phyloP scores from a whole-genome alignment of 2,329 filamentous ascomycete species.

The Claviceps pazoutovae region DNA sequence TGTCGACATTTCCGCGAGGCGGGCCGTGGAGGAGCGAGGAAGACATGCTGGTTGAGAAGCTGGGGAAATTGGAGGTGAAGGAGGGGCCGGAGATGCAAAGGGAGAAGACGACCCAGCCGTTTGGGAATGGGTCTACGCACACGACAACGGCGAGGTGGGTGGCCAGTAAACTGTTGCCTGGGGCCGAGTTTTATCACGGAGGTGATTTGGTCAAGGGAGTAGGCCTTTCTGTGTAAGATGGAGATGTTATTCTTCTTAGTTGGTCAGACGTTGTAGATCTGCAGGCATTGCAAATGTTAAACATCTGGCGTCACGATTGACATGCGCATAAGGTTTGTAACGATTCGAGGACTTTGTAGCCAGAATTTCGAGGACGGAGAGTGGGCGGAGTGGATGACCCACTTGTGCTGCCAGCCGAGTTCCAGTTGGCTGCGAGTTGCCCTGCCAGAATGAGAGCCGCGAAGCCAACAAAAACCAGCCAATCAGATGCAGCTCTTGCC shows the following conservation, averaged over 20 bases:
- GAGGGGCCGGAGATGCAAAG: constrained; percentile 18
- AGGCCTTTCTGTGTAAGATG: constrained; percentile 15
- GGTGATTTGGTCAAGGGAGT: constrained; percentile 36
- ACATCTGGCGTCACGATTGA: too few relatives aligned
- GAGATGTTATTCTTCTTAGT: neutral
- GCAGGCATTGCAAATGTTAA: too few relatives aligned
- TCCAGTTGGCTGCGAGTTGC: neutral
- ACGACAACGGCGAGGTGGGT: constrained; percentile 49
- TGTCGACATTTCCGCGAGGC: constrained; percentile 30
- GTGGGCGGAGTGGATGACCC: neutral
- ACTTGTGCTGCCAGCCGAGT: neutral
- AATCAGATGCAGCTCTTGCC: neutral
- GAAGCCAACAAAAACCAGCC: neutral
- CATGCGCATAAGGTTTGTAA: too few relatives aligned
- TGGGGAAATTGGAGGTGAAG: constrained; percentile 10
- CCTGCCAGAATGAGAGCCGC: neutral
- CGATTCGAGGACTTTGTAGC: too few relatives aligned
- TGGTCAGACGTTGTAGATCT: neutral
- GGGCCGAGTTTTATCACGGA: constrained; percentile 34
- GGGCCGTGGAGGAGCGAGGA: constrained; percentile 5
- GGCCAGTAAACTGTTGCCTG: constrained; percentile 34
- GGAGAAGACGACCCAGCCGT: constrained; percentile 34
- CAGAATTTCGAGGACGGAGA: too few relatives aligned
- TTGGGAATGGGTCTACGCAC: constrained; percentile 43
- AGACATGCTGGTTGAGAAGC: constrained; percentile 15